These are phyloP conservation scores for Ustilago nuda DNA, from an alignment of 1,284 basidiomycete species.

Conservation along the genomic window DNA sequence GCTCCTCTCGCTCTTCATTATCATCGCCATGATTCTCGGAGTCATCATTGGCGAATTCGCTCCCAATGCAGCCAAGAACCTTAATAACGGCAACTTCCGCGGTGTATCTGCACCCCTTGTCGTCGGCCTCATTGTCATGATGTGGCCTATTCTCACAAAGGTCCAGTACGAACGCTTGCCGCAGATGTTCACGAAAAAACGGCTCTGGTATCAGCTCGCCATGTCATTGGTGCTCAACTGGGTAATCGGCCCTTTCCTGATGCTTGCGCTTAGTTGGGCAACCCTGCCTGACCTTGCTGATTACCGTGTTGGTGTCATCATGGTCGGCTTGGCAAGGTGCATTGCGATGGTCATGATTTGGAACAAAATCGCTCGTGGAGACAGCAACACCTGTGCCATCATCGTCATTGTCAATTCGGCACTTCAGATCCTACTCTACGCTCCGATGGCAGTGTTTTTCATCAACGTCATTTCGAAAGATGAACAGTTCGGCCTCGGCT, in stretches of 20 bases:
- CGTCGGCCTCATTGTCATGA: constrained; percentile 79
- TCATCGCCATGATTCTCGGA: constrained; percentile 82
- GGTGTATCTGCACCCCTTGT: constrained; percentile 67
- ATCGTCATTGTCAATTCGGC: constrained; percentile 74
- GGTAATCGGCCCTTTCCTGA: constrained; percentile 80
- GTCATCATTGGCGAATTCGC: constrained; percentile 77
- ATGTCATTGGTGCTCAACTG: constrained; percentile 83
- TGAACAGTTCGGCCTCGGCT: constrained; percentile 74
- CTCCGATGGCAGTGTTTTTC: constrained; percentile 81
- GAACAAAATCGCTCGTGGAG: constrained; percentile 82
- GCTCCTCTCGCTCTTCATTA: constrained; percentile 78
- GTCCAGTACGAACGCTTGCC: constrained; percentile 80
- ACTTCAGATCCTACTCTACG: constrained; percentile 82
- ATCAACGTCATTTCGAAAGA: constrained; percentile 75
- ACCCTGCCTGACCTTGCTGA: constrained; percentile 77
- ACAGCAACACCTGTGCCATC: constrained; percentile 81
- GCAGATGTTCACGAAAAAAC: constrained; percentile 73
- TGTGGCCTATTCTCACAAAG: constrained; percentile 84
- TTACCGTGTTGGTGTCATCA: constrained; percentile 73
- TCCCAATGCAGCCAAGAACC: constrained; percentile 47
- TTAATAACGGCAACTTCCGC: constrained; percentile 65
- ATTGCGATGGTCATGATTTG: constrained; percentile 67
- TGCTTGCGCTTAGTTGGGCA: constrained; percentile 86
- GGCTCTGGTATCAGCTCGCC: constrained; percentile 78
- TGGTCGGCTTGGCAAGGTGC: constrained; percentile 75